Base-by-base conservation (phyloP, 805 yeast species). In the Saccharomycopsis fodiens region DNA sequence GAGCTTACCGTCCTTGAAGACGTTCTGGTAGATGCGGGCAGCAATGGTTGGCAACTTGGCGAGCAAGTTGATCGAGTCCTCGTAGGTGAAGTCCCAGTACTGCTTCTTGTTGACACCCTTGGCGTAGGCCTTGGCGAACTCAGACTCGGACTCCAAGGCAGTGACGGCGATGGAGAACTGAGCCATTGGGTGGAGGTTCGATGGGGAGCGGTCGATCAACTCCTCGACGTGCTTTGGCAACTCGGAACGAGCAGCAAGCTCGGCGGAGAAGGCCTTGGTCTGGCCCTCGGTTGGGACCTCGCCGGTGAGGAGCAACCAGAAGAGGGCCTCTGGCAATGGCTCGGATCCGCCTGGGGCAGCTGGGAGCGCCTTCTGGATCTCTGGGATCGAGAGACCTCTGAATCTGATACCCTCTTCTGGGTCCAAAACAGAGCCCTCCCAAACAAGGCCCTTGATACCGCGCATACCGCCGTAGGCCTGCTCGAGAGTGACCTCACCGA, bases 391-490 rank as follows among this genome's bases (percentile, higher is more conserved):
- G 63, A 73, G 72, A 57, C 91, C 91, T 66, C 91, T 81, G 74
- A 84, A 84, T 63, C 88, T 77, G 61, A 84, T 85, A 65, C 94
- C 94, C 66, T 84, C 93, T 54, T 76, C 77, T 49, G 94, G 83
- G 62, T 84, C 94, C 58, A 84, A 68, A 27, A 83, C 91, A 41
- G 91, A 82, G 54, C 91, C 91, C 72, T 84, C 94, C 93, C 93
- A 84, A 44, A 84, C 88, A 52, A 85, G 70, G 57, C 86, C 85
- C 66, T 81, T 79, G 65, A 84, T 80, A 61, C 94, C 94, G 65
- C 94, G 76, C 89, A 81, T 81, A 71, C 94, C 94, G 69, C 94
- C 94, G 67, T 83, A 85, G 35, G 88, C 89, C 69, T 83, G 91
- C 64, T 79, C 86, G 52, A 84, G 69, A 47, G 72, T 65, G 53